Evolutionary conservation across 2,329 filamentous ascomycete genomes (phyloP).

Genomic region (Aspergillus sp.): DNA sequence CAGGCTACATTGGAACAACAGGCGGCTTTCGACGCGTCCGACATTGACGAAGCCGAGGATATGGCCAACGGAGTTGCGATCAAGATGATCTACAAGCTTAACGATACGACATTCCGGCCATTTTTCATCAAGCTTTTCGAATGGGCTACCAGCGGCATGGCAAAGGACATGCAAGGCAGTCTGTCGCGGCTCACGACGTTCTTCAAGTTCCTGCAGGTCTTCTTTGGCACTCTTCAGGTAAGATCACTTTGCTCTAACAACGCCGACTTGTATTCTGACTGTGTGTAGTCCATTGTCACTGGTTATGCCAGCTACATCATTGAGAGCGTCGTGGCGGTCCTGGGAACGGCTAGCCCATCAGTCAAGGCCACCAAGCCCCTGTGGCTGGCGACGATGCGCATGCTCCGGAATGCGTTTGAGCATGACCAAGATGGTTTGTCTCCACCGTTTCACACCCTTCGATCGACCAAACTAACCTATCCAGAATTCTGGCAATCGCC

Average conservation of each 20-base stretch:
- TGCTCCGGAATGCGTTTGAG: constrained; percentile 66
- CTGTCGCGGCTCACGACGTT: constrained; percentile 61
- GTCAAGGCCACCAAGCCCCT: constrained; percentile 49
- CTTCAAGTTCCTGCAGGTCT: constrained; percentile 68
- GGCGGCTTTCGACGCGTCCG: constrained; percentile 36
- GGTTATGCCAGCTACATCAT: constrained; percentile 80
- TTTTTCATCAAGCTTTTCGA: constrained; percentile 81
- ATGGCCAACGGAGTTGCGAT: constrained; percentile 62
- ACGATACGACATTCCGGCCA: constrained; percentile 85
- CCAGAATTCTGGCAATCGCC: constrained; percentile 85
- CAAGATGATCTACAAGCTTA: constrained; percentile 92
- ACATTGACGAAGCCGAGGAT: constrained; percentile 52
- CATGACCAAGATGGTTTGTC: constrained; percentile 69
- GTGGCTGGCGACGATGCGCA: constrained; percentile 60
- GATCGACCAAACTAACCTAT: constrained; percentile 7
- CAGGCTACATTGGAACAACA: constrained; percentile 22
- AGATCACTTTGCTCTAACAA: constrained; percentile 3
- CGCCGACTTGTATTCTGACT: constrained; percentile 7
- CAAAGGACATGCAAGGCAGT: constrained; percentile 53
- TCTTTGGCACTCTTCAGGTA: constrained; percentile 74
- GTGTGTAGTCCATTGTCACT: constrained; percentile 67
- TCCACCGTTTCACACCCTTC: neutral
- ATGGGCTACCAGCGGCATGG: constrained; percentile 57
- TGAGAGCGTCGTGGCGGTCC: constrained; percentile 60
- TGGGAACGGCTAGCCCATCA: constrained; percentile 35